phyloP scores from a whole-genome alignment of 768 basidiomycete genomes.

The Pisolithus marmoratus region DNA sequence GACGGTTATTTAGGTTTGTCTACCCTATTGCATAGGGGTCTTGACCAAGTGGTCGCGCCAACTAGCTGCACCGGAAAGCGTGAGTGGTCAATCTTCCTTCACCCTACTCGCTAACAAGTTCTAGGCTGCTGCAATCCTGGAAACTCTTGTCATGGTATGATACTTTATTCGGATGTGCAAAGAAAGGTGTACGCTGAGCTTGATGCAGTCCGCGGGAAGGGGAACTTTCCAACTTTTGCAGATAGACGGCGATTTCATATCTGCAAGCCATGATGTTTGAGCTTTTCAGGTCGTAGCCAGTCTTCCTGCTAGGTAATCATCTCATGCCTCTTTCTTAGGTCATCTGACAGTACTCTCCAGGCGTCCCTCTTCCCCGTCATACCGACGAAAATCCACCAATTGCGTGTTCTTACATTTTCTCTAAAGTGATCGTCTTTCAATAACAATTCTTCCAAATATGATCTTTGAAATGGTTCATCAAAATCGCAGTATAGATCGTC shows the following conservation, averaged over 20 bases:
- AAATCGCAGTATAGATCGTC: too few relatives aligned
- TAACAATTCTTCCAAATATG: too few relatives aligned
- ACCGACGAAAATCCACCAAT: too few relatives aligned
- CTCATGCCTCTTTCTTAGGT: not conserved
- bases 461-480: too few relatives aligned
- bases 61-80: slow-evolving; percentile 17
- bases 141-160: slow-evolving; percentile 21
- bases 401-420: too few relatives aligned
- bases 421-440: too few relatives aligned
- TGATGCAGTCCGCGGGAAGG: slow-evolving; percentile 16
- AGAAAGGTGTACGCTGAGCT: slow-evolving; percentile 21
- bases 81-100: slow-evolving; percentile 2
- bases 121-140: slow-evolving; percentile 13
- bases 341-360: not conserved
- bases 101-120: not conserved
- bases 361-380: too few relatives aligned
- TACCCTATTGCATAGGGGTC: not conserved
- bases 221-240: slow-evolving; percentile 18
- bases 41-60: too few relatives aligned
- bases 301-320: slow-evolving; percentile 7
- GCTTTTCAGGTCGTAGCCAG: slow-evolving; percentile 16
- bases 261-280: slow-evolving; percentile 21
- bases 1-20: not conserved
- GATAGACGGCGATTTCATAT: slow-evolving; percentile 21
- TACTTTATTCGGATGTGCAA: slow-evolving; percentile 22